phyloP scores from a whole-genome alignment of 2,329 filamentous ascomycete species.

The Calonectria pteridis region DNA sequence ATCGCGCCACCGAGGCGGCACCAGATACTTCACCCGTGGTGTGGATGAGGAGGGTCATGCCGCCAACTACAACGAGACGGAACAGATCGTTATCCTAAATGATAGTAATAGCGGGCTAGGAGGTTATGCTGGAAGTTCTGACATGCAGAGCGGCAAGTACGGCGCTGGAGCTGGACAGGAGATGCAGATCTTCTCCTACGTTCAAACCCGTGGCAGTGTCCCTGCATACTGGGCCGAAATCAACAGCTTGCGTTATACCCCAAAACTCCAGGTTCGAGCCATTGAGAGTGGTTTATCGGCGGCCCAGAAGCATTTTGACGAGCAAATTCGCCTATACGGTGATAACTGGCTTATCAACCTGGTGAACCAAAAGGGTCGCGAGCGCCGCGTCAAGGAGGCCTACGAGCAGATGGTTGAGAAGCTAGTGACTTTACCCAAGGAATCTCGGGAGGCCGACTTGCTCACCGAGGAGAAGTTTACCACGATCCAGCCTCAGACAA shows the following conservation, averaged over 20 bases:
- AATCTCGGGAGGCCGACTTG: slow-evolving; percentile 74
- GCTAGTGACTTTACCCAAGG: slow-evolving; percentile 76
- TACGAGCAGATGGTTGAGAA: slow-evolving; percentile 91
- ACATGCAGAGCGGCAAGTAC: slow-evolving; percentile 80
- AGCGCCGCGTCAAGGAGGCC: slow-evolving; percentile 88
- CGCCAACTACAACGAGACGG: slow-evolving; percentile 99
- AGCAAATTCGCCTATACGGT: slow-evolving; percentile 93
- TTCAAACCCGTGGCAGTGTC: slow-evolving; percentile 96
- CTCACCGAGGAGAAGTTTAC: slow-evolving; percentile 84
- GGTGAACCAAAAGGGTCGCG: slow-evolving; percentile 95
- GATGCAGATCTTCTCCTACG: slow-evolving; percentile 91
- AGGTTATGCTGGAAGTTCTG: slow-evolving; percentile 82
- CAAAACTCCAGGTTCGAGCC: slow-evolving; percentile 87
- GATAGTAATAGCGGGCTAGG: slow-evolving; percentile 80
- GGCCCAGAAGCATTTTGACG: slow-evolving; percentile 88
- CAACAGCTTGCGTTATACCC: slow-evolving; percentile 92
- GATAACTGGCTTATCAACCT: slow-evolving; percentile 98
- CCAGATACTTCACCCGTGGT: slow-evolving; percentile 93
- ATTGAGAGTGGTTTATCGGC: slow-evolving; percentile 84
- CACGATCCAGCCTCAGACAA: slow-evolving; percentile 74
- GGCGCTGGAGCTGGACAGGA: slow-evolving; percentile 74
- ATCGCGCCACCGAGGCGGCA: slow-evolving; percentile 89
- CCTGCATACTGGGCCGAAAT: slow-evolving; percentile 97
- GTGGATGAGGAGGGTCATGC: slow-evolving; percentile 94
- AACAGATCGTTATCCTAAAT: slow-evolving; percentile 91